Base-by-base conservation (phyloP, 768 basidiomycete genomes). In the Lyophyllum semitale region DNA sequence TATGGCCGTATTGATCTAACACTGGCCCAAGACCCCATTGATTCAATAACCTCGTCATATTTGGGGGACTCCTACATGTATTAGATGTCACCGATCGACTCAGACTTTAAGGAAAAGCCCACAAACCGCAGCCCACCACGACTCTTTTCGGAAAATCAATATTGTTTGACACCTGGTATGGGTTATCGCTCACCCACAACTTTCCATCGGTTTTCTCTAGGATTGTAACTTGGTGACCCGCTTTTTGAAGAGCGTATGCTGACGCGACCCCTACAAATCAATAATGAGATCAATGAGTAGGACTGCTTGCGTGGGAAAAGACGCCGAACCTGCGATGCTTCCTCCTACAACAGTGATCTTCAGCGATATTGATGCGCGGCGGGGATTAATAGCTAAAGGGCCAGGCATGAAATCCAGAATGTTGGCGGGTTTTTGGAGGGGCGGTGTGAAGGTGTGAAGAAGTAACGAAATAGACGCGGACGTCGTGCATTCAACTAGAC, bases 171-270 rank as follows among this genome's bases (percentile, higher is more conserved):
- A 29, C 15, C 29, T 22, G 25, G 15, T 15, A 23, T 45, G 32
- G 22, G 25, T 42, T 13, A 50, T 2, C n/a, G 63, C 75, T 59
- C 60, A 78, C 77, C 61, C 64, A 70, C n/a, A 72, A 66, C n/a
- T 71, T 71, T 15, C 76, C 77, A 52, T 74, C 71, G 17, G 66
- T 68, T 55, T 75, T 71, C 63, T 88, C 86, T 20, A 87, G 65
- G 2, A 88, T 76, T 2, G 77, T 70, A n/a, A 87, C 85, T 29
- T 73, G 69, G 68, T 88, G 87, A 6, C 87, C 86, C 6, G 79
- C 79, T 60, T 76, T 77, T 42, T 75, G 75, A 38, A 88, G 72
- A 15, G 80, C 72, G 59, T 77, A 80, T 4, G 85, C 85, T 32
- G 78, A 71, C 3, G 85, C 78, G 45, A 85, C 69, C 9, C 86